Evolutionary conservation across 192 early-diverging fungal species (phyloP).

Genomic region (Pilaira anomala): DNA sequence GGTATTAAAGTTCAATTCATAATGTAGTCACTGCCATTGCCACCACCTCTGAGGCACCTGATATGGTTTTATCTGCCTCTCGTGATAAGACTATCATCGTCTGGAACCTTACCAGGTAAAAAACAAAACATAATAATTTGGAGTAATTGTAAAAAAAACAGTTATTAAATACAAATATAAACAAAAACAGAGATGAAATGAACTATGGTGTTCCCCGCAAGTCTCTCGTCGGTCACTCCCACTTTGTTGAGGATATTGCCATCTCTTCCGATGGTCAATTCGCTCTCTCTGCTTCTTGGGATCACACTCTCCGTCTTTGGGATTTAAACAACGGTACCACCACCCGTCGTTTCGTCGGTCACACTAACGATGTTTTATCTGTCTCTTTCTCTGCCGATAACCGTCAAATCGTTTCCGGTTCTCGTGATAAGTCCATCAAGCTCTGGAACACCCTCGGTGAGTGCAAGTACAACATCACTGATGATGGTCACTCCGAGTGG

Average conservation of each 20-base stretch:
- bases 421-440: conserved; percentile 99
- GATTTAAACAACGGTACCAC: conserved; percentile 93
- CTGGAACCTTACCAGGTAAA: conserved; percentile 79
- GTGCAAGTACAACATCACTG: conserved; percentile 98
- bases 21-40: conserved; percentile 89
- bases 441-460: conserved; percentile 99
- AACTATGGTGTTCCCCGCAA: conserved; percentile 90
- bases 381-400: conserved; percentile 99
- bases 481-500: conserved; percentile 98
- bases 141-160: not conserved
- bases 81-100: conserved; percentile 99
- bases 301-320: conserved; percentile 99
- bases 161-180: not conserved
- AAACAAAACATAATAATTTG: too few relatives aligned
- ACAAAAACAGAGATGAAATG: conserved; percentile 66
- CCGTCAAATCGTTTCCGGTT: conserved; percentile 98
- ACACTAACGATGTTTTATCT: conserved; percentile 96
- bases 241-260: conserved; percentile 97
- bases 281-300: conserved; percentile 98
- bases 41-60: conserved; percentile 93
- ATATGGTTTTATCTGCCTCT: conserved; percentile 96
- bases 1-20: not conserved
- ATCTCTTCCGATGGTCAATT: conserved; percentile 99
- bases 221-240: conserved; percentile 96
- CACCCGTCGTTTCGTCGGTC: conserved; percentile 95